Conservation (phyloP, 306 rosid genomes). For the Astragalus membranaceus region DNA sequence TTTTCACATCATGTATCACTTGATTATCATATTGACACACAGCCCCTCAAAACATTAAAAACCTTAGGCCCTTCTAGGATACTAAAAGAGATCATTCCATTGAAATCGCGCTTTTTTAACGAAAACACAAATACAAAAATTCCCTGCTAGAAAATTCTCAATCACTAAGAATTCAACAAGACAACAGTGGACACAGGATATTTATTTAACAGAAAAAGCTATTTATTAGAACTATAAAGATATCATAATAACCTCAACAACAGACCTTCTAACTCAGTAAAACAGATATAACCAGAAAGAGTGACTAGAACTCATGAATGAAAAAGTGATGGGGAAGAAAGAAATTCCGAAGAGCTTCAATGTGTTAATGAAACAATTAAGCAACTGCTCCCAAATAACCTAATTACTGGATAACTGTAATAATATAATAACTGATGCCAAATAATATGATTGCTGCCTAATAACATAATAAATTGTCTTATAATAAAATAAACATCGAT, state of each 20-base stretch:
- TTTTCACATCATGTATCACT: not conserved
- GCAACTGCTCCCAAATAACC: constrained; percentile 20
- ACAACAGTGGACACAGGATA: not conserved
- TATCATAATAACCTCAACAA: not conserved
- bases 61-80: not conserved
- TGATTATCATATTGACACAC: not conserved
- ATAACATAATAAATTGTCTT: too few relatives aligned
- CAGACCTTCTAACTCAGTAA: not conserved
- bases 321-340: not conserved
- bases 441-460: too few relatives aligned
- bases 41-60: not conserved
- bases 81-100: not conserved
- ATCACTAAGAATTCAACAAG: not conserved
- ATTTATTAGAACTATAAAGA: not conserved
- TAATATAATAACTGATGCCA: too few relatives aligned
- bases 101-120: not conserved
- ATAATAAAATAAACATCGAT: too few relatives aligned
- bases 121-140: not conserved
- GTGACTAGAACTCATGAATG: constrained; percentile 9
- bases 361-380: constrained; percentile 15
- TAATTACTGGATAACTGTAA: too few relatives aligned
- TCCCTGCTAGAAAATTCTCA: not conserved
- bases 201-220: constrained; percentile 7
- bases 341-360: not conserved
- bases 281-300: not conserved